Base-by-base conservation (phyloP, 2,329 filamentous ascomycete genomes). In the Bipolaris oryzae region DNA sequence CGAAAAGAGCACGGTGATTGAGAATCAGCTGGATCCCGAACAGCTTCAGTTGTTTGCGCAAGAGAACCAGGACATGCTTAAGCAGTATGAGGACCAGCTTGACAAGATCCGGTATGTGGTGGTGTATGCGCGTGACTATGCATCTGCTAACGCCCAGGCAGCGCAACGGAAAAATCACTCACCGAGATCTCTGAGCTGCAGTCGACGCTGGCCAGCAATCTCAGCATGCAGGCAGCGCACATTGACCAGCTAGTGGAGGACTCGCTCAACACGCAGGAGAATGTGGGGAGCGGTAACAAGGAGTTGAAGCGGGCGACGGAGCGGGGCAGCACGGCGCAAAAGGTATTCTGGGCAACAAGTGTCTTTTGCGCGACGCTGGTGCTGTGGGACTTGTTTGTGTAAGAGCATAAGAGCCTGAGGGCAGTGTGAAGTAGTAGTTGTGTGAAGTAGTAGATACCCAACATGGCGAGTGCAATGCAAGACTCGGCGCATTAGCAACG, bases 161-260 rank as follows among this genome's bases (percentile, higher is more conserved):
- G 91, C 70, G 90, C 89, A 23, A 92, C 92, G 0, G 92, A 99
- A 75, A 91, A 90, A 74, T 96, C 92, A 0, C 84, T 99, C 5
- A 77, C 96, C 3, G 95, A 99, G 75, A 97, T 99, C 61, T 90
- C 92, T 7, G 92, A 96, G 72, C 81, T 99, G 49, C 95, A 99
- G 74, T 91, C 90, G 53, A 88, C 94, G 51, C 87, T 99, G 11
- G 91, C 95, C 38, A 87, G 86, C 68, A 96, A 97, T 72, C 84
- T 99, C 20, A 85, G 88, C 37, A 88, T 89, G 13, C 95, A 99
- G 73, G 89, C 91, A 52, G 92, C 91, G 54, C 89, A 95, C 67
- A 96, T 99, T 61, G 90, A 92, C 58, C 90, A 95, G 73, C 82
- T 99, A 18, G 91, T 96, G 31, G 82, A 88, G 41, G 94, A 99